Percentiles rank a stretch among this genome's conserved stretches.
These are phyloP conservation scores for Fraxinus greggii DNA, from an alignment of 305 asterid genomes.

Conservation along the genomic window DNA sequence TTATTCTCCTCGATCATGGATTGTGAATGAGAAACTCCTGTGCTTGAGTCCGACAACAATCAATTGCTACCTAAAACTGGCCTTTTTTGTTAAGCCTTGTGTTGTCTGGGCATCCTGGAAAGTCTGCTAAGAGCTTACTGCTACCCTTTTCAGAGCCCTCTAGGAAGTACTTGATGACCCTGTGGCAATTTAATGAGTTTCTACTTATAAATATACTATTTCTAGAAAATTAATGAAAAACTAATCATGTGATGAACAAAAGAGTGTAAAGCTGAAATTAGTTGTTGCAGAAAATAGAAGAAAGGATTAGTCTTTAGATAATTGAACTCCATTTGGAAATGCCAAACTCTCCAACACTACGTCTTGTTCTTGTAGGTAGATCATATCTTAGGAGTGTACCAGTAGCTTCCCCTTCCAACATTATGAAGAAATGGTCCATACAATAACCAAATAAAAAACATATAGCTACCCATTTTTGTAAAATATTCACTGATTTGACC, in stretches of 20 bases:
- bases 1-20: constrained; percentile 73
- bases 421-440: constrained; percentile 73
- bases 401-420: constrained; percentile 85
- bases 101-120: constrained; percentile 91
- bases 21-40: constrained; percentile 57
- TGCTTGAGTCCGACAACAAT: constrained; percentile 70
- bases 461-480: background rate
- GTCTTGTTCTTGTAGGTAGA: constrained; percentile 60
- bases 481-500: background rate
- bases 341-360: constrained; percentile 72
- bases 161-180: constrained; percentile 67
- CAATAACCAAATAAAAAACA: background rate
- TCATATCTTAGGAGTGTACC: constrained; percentile 79
- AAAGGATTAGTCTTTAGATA: constrained; percentile 79
- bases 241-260: background rate
- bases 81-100: constrained; percentile 66
- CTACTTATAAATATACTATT: background rate
- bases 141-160: constrained; percentile 60
- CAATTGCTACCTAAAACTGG: constrained; percentile 86
- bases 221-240: background rate
- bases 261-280: constrained; percentile 63
- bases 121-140: constrained; percentile 48
- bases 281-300: constrained; percentile 83
- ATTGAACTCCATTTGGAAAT: constrained; percentile 84
- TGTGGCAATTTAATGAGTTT: constrained; percentile 12